These are phyloP conservation scores for Neofusicoccum kwambonambiense DNA, from an alignment of 2,329 filamentous ascomycete genomes.

Conservation along the genomic window DNA sequence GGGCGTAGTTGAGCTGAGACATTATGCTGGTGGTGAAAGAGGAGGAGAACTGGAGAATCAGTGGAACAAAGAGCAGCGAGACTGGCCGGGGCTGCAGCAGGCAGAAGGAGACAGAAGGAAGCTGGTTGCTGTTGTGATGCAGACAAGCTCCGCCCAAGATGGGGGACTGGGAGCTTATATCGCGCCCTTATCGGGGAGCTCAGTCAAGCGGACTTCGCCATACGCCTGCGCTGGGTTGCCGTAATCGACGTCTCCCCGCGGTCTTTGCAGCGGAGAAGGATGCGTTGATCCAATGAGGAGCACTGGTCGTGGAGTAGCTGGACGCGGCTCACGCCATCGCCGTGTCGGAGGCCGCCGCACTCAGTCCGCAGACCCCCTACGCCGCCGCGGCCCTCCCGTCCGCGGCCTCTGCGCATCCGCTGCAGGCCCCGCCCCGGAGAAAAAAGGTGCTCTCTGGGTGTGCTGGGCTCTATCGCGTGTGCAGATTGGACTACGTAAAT, in stretches of 20 bases:
- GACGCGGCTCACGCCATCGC: slow-evolving; percentile 17
- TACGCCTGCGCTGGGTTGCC: slow-evolving; percentile 9
- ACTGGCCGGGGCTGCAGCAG: background rate
- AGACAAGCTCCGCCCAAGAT: background rate
- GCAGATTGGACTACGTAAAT: background rate
- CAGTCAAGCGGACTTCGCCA: slow-evolving; percentile 17
- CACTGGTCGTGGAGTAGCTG: slow-evolving; percentile 12
- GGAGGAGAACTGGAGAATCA: background rate
- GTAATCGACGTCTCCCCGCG: slow-evolving; percentile 7
- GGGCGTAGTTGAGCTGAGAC: slow-evolving; percentile 56
- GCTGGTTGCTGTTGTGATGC: background rate
- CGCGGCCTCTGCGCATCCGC: slow-evolving; percentile 25
- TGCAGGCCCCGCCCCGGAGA: slow-evolving; percentile 1
- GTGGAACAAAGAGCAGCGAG: background rate
- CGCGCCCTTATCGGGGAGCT: slow-evolving; percentile 11
- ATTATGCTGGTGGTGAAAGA: slow-evolving; percentile 26
- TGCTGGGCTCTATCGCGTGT: background rate
- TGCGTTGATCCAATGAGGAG: slow-evolving; percentile 7
- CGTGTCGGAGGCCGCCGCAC: slow-evolving; percentile 18
- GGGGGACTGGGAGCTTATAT: slow-evolving; percentile 11
- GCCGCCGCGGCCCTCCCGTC: slow-evolving; percentile 24
- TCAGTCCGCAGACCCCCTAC: slow-evolving; percentile 16
- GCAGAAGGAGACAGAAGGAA: background rate
- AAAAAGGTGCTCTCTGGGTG: background rate
- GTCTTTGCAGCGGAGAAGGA: slow-evolving; percentile 1